Base-by-base conservation (phyloP, 2,329 filamentous ascomycete genomes). In the Talaromyces sp. region DNA sequence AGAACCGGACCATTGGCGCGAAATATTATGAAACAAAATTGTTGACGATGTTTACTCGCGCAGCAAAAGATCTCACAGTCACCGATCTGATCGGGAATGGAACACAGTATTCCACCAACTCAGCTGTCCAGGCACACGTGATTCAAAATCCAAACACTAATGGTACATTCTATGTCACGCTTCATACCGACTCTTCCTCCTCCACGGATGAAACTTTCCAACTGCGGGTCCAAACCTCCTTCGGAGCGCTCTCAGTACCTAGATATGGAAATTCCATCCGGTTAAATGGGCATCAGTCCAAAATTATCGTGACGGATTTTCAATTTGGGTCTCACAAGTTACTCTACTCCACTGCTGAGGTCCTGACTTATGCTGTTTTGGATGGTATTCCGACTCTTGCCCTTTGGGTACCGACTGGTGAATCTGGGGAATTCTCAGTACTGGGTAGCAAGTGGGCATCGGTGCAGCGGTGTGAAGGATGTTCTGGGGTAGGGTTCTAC, bases 1-100 rank as follows among this genome's bases (percentile, higher is more conserved):
- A 95, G 72, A 87, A 90, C 49, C 84, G 91, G 24, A 84, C 84
- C 1, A 80, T 94, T 78, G 83, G 31, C 84, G 89, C 92, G 73
- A 94, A 94, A 74, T 94, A 92, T 74, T 89, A 87, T 49, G 90
- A 94, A 74, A 81, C 90, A 33, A 95, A 94, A 72, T 84, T 94
- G 1, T 80, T 91, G 67, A 89, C 86, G 31, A 89, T 91, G 69
- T 94, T 94, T 75, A 75, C 91, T 58, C 89, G 88, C 69, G 89
- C 87, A 73, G 71, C n/a, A 73, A 71, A 4, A 67, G 68, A 10
- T 73, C 80, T 47, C 84, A 84, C 90, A 14, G 82, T 86, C 19
- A 91, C 90, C 1, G 86, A 87, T 0, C 74, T 92, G 0, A 77
- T 84, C 1, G 84, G 83, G 83, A 24, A 81, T 86, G 59, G 75